Base-by-base conservation (phyloP, 2,329 filamentous ascomycete species). In the Penicillium sp. region DNA sequence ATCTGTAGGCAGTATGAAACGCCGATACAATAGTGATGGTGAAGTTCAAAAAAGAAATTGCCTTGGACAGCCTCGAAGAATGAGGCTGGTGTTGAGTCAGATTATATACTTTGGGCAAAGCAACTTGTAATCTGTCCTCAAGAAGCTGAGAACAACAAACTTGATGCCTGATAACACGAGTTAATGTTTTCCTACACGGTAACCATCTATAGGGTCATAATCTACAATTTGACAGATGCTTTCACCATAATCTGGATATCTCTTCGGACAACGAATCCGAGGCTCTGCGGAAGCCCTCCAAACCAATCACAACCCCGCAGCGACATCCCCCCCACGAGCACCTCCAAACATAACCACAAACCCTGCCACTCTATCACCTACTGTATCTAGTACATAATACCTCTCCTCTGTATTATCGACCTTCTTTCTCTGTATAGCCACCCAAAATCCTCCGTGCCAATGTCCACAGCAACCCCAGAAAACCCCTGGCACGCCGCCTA, bases 401-500 rank as follows among this genome's bases (percentile, higher is more conserved):
- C 21, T 21, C 21, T 21, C 21, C 21, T 21, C 21, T 21, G 21
- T 21, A 21, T 21, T 21, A 21, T 21, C 21, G 21, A 21, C 21
- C 21, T 21, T 21, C 21, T 21, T 21, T 21, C 21, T 21, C 21
- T 21, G 21, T 21, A 21, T 21, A 21, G 21, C 30, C 11, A 21
- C 15, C 19, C 19, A 41, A 19, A 19, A 0, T 23, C 51, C 9
- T 5, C 7, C 21, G 5, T 7, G 15, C 45, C 45, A 26, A 8
- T n/a, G 7, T 11, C 41, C 48, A 51, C 38, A 35, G 58, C 51
- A 31, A 17, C 26, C n/a, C 11, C 52, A 23, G 31, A 51, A n/a
- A 21, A 29, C 6, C 61, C 57, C 31, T 81, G 80, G 79, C 71
- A 82, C 52, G 75, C 75, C 21, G 71, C 74, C 7, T 82, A 76